phyloP scores from a whole-genome alignment of 176 grass and related monocot genomes.

The Eleusine indica region DNA sequence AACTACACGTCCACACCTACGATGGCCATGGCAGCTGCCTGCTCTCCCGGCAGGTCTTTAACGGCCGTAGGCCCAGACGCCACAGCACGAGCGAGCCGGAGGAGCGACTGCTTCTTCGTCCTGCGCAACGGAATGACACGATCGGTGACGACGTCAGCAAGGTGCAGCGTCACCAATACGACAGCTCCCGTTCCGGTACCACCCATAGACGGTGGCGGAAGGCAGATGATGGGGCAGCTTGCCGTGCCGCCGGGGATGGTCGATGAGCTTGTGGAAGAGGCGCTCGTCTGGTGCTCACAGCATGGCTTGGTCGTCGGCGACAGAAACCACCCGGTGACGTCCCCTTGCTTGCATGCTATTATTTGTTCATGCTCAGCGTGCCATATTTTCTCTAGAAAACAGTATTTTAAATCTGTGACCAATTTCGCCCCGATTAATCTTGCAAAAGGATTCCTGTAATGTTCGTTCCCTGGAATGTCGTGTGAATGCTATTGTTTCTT shows the following conservation, averaged over 20 bases:
- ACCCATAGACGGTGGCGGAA: not conserved
- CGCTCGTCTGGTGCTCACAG: constrained; percentile 55
- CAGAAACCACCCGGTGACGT: constrained; percentile 40
- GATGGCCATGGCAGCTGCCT: not conserved
- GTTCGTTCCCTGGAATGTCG: no score
- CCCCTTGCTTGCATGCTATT: no score
- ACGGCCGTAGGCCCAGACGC: not conserved
- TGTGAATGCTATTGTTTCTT: no score
- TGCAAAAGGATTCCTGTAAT: no score
- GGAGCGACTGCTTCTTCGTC: not conserved
- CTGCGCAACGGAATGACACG: not conserved
- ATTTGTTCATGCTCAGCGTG: no score
- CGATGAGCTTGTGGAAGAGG: constrained; percentile 46
- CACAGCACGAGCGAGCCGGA: not conserved
- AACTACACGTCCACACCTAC: not conserved
- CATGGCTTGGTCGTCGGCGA: constrained; percentile 55
- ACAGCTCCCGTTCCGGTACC: not conserved
- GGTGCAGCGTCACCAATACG: constrained; percentile 8
- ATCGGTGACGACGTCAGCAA: not conserved
- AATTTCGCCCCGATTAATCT: no score
- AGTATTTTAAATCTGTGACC: no score
- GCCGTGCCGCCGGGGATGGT: constrained; percentile 18
- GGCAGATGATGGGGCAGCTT: constrained; percentile 31
- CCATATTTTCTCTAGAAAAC: no score
- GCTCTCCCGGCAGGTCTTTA: not conserved